Base-by-base conservation (phyloP, 495 filamentous ascomycete genomes). In the Neurospora terricola region DNA sequence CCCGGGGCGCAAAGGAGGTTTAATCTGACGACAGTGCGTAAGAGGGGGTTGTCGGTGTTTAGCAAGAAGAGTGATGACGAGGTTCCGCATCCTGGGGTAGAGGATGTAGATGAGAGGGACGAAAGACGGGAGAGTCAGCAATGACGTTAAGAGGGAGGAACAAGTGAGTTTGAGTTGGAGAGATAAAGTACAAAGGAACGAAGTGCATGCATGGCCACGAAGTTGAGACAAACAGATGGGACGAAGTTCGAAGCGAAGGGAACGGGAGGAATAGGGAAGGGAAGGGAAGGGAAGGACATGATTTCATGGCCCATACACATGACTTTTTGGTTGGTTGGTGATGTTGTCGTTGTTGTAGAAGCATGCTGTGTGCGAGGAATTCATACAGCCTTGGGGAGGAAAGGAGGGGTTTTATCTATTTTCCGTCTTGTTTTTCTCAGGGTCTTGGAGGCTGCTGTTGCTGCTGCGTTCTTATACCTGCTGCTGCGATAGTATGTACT, bases 21-120 rank as follows among this genome's bases (percentile, higher is more conserved):
- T 59, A 80, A 81, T 40, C 70, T 81, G 21, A 77, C 72, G 9
- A 80, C 78, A 37, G 78, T 81, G 6, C 62, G 80, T 69, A 81
- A 80, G 70, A 76, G 81, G 16, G 81, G 81, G 2, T 54, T 83
- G 34, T 82, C 81, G 18, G 80, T 79, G 2, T 81, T 81, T 66
- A 80, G 80, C 43, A 80, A 80, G 69, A 79, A 81, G 79, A 81
- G 79, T 75, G 43, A 70, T 4, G 48, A 76, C 30, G 39, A 73
- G 6, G 27, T 66, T 30, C 27, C 54, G 14, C 54, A 66, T 36
- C 54, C 54, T 66, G 54, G 54, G 14, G 6, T 18, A 66, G 54
- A 66, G 14, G 23, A 66, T 34, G 54, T 18, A 2, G 54, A 66
- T 4, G 30, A 66, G 54, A 9, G 27, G 54, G 54, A 66, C 3